Conservation (phyloP, 1,284 basidiomycete genomes). For the Fomitopsis schrenkii region DNA sequence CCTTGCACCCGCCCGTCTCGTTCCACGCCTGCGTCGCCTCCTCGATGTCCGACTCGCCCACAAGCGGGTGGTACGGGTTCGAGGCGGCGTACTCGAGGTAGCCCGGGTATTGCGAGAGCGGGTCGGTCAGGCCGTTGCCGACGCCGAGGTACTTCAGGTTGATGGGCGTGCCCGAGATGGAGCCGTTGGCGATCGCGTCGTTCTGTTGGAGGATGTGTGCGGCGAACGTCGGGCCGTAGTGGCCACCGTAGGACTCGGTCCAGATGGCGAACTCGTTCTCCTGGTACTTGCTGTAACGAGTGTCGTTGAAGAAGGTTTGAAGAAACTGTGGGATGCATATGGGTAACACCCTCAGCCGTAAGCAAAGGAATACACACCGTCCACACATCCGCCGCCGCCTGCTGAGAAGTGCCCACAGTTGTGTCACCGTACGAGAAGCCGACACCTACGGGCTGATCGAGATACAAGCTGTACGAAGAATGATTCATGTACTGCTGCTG, state of each 20-base stretch:
- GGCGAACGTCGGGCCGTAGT: slow-evolving; percentile 62
- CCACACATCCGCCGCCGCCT: slow-evolving; percentile 58
- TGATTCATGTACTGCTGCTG: background rate
- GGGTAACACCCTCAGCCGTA: background rate
- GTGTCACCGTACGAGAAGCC: slow-evolving; percentile 56
- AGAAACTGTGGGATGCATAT: slow-evolving; percentile 37
- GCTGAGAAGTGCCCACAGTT: slow-evolving; percentile 45
- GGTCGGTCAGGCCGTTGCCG: slow-evolving; percentile 63
- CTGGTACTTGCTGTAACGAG: slow-evolving; percentile 51
- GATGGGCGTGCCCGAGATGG: slow-evolving; percentile 43
- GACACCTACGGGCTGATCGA: slow-evolving; percentile 61
- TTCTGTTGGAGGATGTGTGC: slow-evolving; percentile 64
- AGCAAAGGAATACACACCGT: slow-evolving; percentile 20
- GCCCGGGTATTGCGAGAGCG: slow-evolving; percentile 52
- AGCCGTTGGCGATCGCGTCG: slow-evolving; percentile 46
- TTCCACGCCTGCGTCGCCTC: slow-evolving; percentile 43
- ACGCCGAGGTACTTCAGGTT: slow-evolving; percentile 61
- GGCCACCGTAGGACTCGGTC: slow-evolving; percentile 64
- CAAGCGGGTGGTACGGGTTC: slow-evolving; percentile 51
- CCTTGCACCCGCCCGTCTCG: slow-evolving; percentile 43
- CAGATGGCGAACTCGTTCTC: slow-evolving; percentile 52
- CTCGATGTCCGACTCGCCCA: slow-evolving; percentile 35
- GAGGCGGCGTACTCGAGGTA: slow-evolving; percentile 50
- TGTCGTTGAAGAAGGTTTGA: slow-evolving; percentile 61
- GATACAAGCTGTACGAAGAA: slow-evolving; percentile 32